Base-by-base conservation (phyloP, 345 rosid genomes). In the Camelina sativa region DNA sequence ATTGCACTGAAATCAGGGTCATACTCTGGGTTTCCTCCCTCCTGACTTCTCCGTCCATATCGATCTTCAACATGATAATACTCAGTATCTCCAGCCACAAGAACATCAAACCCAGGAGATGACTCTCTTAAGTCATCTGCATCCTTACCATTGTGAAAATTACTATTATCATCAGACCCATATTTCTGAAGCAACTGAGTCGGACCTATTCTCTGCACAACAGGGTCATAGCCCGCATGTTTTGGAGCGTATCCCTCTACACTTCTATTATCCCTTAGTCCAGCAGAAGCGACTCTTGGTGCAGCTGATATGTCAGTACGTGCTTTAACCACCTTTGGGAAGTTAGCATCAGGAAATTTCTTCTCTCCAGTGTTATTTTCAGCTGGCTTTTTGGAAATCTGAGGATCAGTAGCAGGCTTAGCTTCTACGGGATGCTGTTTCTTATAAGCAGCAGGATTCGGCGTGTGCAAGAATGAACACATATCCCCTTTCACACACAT, bases 21-120 rank as follows among this genome's bases (percentile, higher is more conserved):
- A 62, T 82, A 93, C 46, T 91, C 92, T 67, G 88, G 79, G 64
- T 81, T 84, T 84, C 86, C 75, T 62, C 89, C 85, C 67, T 88
- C 91, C 56, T 80, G 88, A 55, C 78, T 82, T 76, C 85, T 74
- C 59, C 82, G 83, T 60, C 88, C 86, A 79, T 85, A 90, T 57
- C 76, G 87, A 80, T 91, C 97, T 73, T 87, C 96, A 40, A 82
- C 86, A 38, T 80, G 92, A 76, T 84, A 91, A 76, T 84, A 93
- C 73, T 88, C 90, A 68, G 90, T 67, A 50, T 86, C 90, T 70
- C 87, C 55, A 12, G 80, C 78, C 77, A 94, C 98, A 72, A 94
- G 96, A 77, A 94, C 98, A 85, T 94, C 97, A 77, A 77, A 71
- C 63, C 81, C 98, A 74, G 98, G 98, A 77, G 97, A 90, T 8